Evolutionary conservation across 1,284 basidiomycete species (phyloP), one percentile per base, ranked within the genome.

Genomic region (Chalciporus piperatoides): DNA sequence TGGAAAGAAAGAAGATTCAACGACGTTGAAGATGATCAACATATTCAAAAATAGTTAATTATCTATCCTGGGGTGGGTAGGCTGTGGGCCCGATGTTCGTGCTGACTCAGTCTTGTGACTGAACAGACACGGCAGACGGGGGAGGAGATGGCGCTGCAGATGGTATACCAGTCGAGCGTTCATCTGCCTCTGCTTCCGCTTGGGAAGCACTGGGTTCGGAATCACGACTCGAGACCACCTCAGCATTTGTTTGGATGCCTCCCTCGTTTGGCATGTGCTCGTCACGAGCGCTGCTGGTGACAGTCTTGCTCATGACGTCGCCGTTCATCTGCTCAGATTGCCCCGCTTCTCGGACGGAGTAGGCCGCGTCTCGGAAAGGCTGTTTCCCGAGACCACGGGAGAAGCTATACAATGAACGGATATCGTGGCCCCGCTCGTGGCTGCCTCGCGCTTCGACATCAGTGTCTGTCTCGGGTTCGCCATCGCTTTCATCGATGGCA

Each of bases 361-460:
- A 66, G 40, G 45, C 60, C 56, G 60, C 43, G 41, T 46, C 44
- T 45, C 56, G 57, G 51, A 63, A 57, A 1, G 62, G 48, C 6
- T 61, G 64, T 39, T 65, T 64, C 35, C 58, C 62, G 44, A 64
- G 60, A 51, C 55, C 60, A 44, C 62, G 62, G 25, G 65, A 60
- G 56, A 65, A 69, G 61, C 63, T 67, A 37, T 66, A 68, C 53
- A 69, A 28, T 40, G 64, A 64, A 49, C 63, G 67, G 37, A 68
- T 61, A 46, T 55, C 60, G 15, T 54, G 27, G 15, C 48, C 37
- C 19, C 27, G 40, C 4, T 28, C 24, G 37, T 66, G 63, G 9
- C 51, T 21, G 33, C 50, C 54, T 17, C 62, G 59, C 38, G 59
- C 45, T 43, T 69, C 64, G 32, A 55, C 51, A 40, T 68, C 68